phyloP scores from a whole-genome alignment of 805 yeast species.

The Candida bentonensis region DNA sequence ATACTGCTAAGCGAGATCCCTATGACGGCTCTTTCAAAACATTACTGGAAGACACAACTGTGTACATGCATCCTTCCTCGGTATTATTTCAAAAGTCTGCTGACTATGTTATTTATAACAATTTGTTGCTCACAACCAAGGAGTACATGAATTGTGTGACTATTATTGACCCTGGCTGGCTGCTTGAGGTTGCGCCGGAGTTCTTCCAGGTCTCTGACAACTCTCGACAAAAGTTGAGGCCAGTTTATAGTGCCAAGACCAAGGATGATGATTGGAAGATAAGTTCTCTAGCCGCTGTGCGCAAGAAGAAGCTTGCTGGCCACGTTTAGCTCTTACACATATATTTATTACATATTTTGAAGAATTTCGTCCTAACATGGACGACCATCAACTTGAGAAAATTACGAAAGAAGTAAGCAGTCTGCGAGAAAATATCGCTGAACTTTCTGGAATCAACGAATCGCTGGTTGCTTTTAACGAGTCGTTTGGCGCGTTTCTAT shows the following conservation, averaged over 20 bases:
- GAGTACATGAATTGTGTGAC: constrained; percentile 79
- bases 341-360: no score
- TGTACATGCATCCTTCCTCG: constrained; percentile 77
- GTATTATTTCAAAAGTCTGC: constrained; percentile 65
- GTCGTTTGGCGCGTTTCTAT: constrained; percentile 59
- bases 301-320: neutral
- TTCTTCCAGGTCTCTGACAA: constrained; percentile 37
- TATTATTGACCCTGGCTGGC: constrained; percentile 55
- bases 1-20: constrained; percentile 49
- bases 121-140: constrained; percentile 68
- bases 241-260: neutral
- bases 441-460: constrained; percentile 12
- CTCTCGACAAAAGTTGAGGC: neutral
- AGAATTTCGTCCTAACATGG: no score
- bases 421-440: no score
- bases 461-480: constrained; percentile 53
- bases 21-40: constrained; percentile 35
- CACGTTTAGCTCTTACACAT: no score
- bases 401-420: no score
- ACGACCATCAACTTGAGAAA: no score
- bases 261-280: neutral
- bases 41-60: constrained; percentile 27
- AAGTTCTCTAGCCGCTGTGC: neutral
- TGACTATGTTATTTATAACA: constrained; percentile 62
- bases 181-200: constrained; percentile 59